Conservation (phyloP, 2,329 filamentous ascomycete species). For the Incumbomyces delicatus region DNA sequence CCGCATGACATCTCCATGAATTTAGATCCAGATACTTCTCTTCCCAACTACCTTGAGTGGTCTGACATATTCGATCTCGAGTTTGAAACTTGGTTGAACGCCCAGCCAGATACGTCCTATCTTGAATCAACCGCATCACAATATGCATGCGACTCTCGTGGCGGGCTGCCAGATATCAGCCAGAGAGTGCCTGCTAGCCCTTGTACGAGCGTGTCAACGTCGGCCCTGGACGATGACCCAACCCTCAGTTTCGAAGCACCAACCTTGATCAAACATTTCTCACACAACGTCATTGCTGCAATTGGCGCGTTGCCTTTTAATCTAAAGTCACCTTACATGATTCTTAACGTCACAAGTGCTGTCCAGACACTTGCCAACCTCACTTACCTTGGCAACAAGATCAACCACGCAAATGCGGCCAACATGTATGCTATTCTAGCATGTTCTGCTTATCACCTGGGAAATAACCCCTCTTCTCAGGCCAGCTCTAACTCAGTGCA, state of each 20-base stretch:
- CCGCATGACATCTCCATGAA: neutral
- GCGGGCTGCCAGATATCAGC: neutral
- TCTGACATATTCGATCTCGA: slow-evolving; percentile 26
- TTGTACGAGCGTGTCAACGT: neutral
- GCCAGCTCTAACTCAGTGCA: slow-evolving; percentile 8
- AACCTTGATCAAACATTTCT: slow-evolving; percentile 25
- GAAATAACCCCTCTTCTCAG: slow-evolving; percentile 9
- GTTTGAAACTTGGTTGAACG: slow-evolving; percentile 15
- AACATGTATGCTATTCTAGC: slow-evolving; percentile 26
- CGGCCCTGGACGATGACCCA: neutral
- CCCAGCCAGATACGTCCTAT: slow-evolving; percentile 8
- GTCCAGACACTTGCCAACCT: slow-evolving; percentile 25
- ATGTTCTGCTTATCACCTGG: slow-evolving; percentile 23
- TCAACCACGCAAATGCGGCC: slow-evolving; percentile 26
- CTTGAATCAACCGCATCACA: neutral
- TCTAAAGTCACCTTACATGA: slow-evolving; percentile 27
- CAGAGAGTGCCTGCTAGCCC: neutral
- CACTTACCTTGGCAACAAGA: slow-evolving; percentile 22
- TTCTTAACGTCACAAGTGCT: slow-evolving; percentile 25
- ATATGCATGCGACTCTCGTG: neutral
- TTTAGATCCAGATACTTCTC: neutral
- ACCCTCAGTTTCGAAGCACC: neutral
- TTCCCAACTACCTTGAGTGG: slow-evolving; percentile 17
- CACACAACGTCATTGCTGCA: slow-evolving; percentile 24
- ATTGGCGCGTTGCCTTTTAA: slow-evolving; percentile 25